Conservation (phyloP, 768 basidiomycete species). For the Gyrodon lividus region DNA sequence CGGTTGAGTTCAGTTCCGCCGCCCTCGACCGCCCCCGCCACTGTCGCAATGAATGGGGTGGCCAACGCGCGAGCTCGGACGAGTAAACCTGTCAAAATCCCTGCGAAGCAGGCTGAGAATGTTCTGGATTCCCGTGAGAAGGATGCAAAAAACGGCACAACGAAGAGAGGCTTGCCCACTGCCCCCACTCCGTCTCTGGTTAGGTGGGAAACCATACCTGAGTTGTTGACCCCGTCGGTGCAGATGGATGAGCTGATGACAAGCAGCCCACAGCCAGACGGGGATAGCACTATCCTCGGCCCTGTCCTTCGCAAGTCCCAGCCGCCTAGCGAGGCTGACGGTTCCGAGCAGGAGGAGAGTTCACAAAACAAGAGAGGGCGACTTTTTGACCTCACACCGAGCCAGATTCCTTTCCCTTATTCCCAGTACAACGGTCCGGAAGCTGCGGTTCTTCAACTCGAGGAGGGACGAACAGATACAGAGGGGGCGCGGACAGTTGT, state of each 20-base stretch:
- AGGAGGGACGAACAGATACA: constrained; percentile 29
- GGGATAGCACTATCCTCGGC: neutral
- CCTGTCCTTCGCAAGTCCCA: constrained; percentile 13
- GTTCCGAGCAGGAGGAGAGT: neutral
- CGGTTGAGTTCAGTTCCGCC: constrained; percentile 8
- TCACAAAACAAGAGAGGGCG: constrained; percentile 19
- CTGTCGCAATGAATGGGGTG: constrained; percentile 1
- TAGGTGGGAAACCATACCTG: constrained; percentile 32
- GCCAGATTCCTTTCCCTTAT: constrained; percentile 53
- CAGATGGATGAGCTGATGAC: constrained; percentile 36
- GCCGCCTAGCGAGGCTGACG: neutral
- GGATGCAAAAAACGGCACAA: neutral
- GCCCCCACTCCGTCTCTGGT: constrained; percentile 12
- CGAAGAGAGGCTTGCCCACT: neutral
- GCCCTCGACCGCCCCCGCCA: constrained; percentile 8
- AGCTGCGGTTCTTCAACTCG: constrained; percentile 10
- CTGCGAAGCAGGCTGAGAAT: constrained; percentile 9
- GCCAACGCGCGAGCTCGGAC: neutral
- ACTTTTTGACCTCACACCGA: constrained; percentile 52
- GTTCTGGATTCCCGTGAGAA: neutral
- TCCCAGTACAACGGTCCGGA: constrained; percentile 40
- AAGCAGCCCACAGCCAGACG: constrained; percentile 27
- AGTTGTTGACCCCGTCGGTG: constrained; percentile 23
- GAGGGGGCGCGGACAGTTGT: constrained; percentile 15
- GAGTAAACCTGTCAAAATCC: constrained; percentile 9